Percentiles rank a stretch among this genome's conserved stretches.
These are phyloP conservation scores for Cladosporium sphaerospermum DNA, from an alignment of 2,329 filamentous ascomycete genomes.

Conservation along the genomic window DNA sequence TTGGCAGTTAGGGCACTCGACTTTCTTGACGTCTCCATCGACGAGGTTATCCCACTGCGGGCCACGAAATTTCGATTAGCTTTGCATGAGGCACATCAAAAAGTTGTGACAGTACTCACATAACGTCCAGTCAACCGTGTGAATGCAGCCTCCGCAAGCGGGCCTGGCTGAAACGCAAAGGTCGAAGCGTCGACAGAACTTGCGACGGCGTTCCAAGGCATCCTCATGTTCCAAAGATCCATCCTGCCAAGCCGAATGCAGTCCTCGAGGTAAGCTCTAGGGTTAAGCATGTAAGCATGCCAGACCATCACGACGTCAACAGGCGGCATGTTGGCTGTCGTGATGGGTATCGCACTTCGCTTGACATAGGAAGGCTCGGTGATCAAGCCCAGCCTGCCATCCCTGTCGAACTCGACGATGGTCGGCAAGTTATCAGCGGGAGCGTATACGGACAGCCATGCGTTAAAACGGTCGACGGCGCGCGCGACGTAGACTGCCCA, in stretches of 20 bases:
- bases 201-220: slow-evolving; percentile 61
- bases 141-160: slow-evolving; percentile 44
- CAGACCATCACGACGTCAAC: slow-evolving; percentile 71
- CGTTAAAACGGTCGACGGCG: slow-evolving; percentile 61
- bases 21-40: slow-evolving; percentile 42
- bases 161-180: slow-evolving; percentile 50
- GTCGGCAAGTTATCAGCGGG: slow-evolving; percentile 34
- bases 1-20: slow-evolving; percentile 54
- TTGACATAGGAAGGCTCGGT: neutral
- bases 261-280: slow-evolving; percentile 67
- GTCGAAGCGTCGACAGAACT: slow-evolving; percentile 50
- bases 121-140: slow-evolving; percentile 37
- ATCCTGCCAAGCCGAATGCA: slow-evolving; percentile 54
- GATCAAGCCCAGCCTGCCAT: neutral
- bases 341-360: neutral
- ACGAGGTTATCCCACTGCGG: slow-evolving; percentile 54
- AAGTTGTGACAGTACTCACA: neutral
- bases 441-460: slow-evolving; percentile 53
- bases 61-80: slow-evolving; percentile 12
- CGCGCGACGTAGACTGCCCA: slow-evolving; percentile 65
- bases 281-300: slow-evolving; percentile 75
- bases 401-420: neutral
- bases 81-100: neutral
- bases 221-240: slow-evolving; percentile 53
- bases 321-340: slow-evolving; percentile 19